phyloP scores from a whole-genome alignment of 352 stramenopile species.

The Pythium aphanidermatum region DNA sequence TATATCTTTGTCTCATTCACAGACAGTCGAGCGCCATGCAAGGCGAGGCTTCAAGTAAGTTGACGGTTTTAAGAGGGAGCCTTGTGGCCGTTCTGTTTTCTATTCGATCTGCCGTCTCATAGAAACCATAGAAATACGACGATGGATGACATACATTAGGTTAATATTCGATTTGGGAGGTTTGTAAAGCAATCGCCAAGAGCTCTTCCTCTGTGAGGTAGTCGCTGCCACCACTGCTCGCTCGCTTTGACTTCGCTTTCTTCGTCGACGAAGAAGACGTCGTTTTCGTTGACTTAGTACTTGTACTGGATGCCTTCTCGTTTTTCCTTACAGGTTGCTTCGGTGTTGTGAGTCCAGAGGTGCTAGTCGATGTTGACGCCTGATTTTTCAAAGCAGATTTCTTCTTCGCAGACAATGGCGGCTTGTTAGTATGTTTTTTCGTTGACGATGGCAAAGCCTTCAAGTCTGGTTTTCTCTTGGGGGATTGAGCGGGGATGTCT shows the following conservation, averaged over 20 bases:
- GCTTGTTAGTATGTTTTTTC: slow-evolving; percentile 8
- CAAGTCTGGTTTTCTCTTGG: not conserved
- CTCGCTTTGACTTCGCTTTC: slow-evolving; percentile 16
- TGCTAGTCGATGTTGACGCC: no score
- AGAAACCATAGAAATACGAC: not conserved
- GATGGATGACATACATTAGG: no score
- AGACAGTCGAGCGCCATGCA: not conserved
- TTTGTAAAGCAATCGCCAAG: slow-evolving; percentile 18
- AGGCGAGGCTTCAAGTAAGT: slow-evolving; percentile 12
- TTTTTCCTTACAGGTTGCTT: not conserved
- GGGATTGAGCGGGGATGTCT: not conserved
- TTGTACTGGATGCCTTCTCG: not conserved
- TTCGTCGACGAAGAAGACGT: slow-evolving; percentile 6
- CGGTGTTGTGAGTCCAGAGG: not conserved
- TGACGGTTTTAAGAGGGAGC: slow-evolving; percentile 17
- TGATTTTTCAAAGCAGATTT: not conserved
- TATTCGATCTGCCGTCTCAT: no score
- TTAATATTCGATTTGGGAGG: slow-evolving; percentile 26
- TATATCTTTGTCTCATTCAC: slow-evolving; percentile 9
- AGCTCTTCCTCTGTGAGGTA: slow-evolving; percentile 23
- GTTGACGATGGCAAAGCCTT: not conserved
- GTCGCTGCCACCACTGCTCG: slow-evolving; percentile 1
- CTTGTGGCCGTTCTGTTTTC: slow-evolving; percentile 1
- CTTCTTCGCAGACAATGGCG: slow-evolving; percentile 4
- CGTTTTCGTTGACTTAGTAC: not conserved